Conservation (phyloP, 805 yeast species). For the Yarrowia sp. region DNA sequence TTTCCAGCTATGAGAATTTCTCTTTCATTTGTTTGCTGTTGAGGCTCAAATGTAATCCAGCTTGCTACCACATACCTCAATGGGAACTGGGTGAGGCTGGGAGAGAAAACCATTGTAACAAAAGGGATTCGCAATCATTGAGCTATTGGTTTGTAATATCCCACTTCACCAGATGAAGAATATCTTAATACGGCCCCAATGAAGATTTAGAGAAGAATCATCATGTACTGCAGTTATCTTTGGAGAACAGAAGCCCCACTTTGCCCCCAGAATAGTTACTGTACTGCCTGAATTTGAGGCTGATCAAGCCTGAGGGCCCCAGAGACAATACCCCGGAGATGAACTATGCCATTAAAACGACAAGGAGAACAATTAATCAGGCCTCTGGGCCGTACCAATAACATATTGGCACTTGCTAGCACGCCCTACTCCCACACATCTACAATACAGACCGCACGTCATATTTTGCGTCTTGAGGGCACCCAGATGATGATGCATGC, state of each 20-base stretch:
- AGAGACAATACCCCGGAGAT: not conserved
- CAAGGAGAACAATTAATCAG: not conserved
- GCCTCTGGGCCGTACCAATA: not conserved
- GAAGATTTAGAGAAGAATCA: not conserved
- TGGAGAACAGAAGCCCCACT: not conserved
- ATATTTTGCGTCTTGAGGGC: constrained; percentile 12
- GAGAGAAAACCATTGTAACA: not conserved
- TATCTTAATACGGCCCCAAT: too few species aligned
- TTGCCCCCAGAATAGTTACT: not conserved
- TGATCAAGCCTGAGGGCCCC: not conserved
- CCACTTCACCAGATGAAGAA: too few species aligned
- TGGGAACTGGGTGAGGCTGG: not conserved
- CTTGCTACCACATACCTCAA: not conserved
- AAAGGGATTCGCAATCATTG: not conserved
- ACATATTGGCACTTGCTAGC: not conserved
- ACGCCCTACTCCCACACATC: not conserved
- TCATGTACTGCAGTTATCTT: not conserved
- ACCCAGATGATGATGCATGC: not conserved
- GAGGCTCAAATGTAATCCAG: not conserved
- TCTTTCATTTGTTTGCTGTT: not conserved
- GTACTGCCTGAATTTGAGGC: not conserved
- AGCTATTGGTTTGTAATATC: not conserved
- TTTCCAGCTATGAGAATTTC: too few species aligned
- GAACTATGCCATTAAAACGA: not conserved
- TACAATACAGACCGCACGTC: not conserved